Conservation (phyloP, 2,329 filamentous ascomycete species). For the Penicillium sp. region DNA sequence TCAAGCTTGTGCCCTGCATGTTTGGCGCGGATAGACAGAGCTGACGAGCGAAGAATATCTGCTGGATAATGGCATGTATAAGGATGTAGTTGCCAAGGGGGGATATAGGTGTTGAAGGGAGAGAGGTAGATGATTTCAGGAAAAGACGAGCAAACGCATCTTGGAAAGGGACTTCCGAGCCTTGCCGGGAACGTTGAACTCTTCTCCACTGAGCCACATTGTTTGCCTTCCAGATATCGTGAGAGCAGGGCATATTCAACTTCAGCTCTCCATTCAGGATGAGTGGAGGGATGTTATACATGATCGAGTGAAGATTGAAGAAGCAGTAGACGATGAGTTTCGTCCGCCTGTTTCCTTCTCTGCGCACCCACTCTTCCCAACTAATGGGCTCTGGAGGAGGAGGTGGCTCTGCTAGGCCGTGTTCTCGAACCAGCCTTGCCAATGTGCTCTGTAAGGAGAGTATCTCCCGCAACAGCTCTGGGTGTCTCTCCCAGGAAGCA, state of each 20-base stretch:
- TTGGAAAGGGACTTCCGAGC: slow-evolving; percentile 42
- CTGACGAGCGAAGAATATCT: slow-evolving; percentile 53
- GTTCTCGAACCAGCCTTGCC: slow-evolving; percentile 55
- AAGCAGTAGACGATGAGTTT: slow-evolving; percentile 58
- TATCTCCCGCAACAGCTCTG: slow-evolving; percentile 56
- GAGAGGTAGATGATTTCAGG: slow-evolving; percentile 36
- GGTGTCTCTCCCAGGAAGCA: slow-evolving; percentile 59
- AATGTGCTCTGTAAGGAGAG: slow-evolving; percentile 57
- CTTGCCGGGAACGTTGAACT: slow-evolving; percentile 34
- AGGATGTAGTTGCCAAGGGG: slow-evolving; percentile 55
- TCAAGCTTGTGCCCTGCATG: slow-evolving; percentile 43
- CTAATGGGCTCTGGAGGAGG: slow-evolving; percentile 43
- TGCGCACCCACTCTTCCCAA: slow-evolving; percentile 55
- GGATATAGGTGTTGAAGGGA: slow-evolving; percentile 42
- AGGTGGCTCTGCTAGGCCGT: slow-evolving; percentile 44
- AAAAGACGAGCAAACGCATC: slow-evolving; percentile 48
- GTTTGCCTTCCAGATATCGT: slow-evolving; percentile 55
- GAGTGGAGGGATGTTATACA: slow-evolving; percentile 60
- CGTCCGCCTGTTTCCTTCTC: slow-evolving; percentile 54
- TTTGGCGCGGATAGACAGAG: slow-evolving; percentile 46
- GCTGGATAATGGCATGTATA: slow-evolving; percentile 54
- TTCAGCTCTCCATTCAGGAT: slow-evolving; percentile 56
- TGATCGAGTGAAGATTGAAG: slow-evolving; percentile 60
- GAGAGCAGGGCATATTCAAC: slow-evolving; percentile 54
- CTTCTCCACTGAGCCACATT: slow-evolving; percentile 52